Evolutionary conservation across 2,329 filamentous ascomycete genomes (phyloP).

Genomic region (Furcasterigmium sp.): DNA sequence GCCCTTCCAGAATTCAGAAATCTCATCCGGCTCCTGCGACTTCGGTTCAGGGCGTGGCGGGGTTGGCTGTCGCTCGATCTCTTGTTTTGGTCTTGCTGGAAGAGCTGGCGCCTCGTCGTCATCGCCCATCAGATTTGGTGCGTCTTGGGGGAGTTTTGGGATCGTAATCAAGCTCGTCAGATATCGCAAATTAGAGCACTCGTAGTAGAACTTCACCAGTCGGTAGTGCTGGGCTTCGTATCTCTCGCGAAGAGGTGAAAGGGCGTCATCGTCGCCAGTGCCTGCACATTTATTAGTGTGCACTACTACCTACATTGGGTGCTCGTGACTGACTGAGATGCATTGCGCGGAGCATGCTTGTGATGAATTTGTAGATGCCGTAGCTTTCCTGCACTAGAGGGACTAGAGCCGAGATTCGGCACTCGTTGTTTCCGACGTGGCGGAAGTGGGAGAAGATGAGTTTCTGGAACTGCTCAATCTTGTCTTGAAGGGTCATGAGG

Average conservation of each 20-base stretch:
- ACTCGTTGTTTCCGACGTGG: slow-evolving; percentile 88
- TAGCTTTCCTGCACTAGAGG: slow-evolving; percentile 96
- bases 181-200: slow-evolving; percentile 96
- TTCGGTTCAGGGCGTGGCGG: slow-evolving; percentile 60
- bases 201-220: slow-evolving; percentile 96
- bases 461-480: slow-evolving; percentile 98
- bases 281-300: slow-evolving; percentile 38
- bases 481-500: slow-evolving; percentile 93
- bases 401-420: slow-evolving; percentile 88
- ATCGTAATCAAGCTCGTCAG: slow-evolving; percentile 94
- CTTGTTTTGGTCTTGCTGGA: slow-evolving; percentile 74
- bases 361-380: slow-evolving; percentile 99
- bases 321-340: slow-evolving; percentile 66
- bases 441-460: slow-evolving; percentile 97
- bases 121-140: slow-evolving; percentile 81
- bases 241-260: slow-evolving; percentile 79
- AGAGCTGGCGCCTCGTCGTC: slow-evolving; percentile 80
- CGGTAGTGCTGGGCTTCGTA: slow-evolving; percentile 97
- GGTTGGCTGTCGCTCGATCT: slow-evolving; percentile 61
- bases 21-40: slow-evolving; percentile 82
- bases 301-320: background rate
- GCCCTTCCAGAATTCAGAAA: slow-evolving; percentile 96
- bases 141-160: slow-evolving; percentile 90
- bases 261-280: slow-evolving; percentile 87
- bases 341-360: slow-evolving; percentile 98